Conservation (phyloP, 805 yeast genomes). For the Kuraishia borneana region DNA sequence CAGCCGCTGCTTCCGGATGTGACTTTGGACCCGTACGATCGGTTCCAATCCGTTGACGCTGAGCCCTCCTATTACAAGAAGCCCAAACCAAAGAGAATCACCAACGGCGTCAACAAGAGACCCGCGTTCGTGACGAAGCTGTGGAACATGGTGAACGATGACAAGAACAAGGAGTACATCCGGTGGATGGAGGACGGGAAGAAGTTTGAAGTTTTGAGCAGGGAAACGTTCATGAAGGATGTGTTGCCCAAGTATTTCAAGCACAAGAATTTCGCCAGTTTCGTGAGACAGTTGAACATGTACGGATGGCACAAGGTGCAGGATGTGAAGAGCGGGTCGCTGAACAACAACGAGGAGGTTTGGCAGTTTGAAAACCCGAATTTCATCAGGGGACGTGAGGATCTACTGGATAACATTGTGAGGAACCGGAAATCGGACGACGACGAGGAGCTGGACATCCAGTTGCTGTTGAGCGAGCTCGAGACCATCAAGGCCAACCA, state of each 20-base stretch:
- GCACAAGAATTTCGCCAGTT: constrained; percentile 90
- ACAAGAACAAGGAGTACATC: constrained; percentile 55
- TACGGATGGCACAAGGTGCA: constrained; percentile 99
- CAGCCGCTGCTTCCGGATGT: too few species aligned
- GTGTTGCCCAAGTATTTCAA: constrained; percentile 89
- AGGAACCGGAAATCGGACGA: constrained; percentile 48
- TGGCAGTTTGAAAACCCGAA: constrained; percentile 84
- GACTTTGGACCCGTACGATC: neutral
- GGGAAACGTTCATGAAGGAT: constrained; percentile 75
- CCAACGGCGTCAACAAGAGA: constrained; percentile 34
- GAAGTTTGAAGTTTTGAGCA: constrained; percentile 72
- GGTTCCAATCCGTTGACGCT: neutral
- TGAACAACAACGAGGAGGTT: constrained; percentile 58
- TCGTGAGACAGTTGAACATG: constrained; percentile 95
- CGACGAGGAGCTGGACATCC: constrained; percentile 35
- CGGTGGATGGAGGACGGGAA: constrained; percentile 82
- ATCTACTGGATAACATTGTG: constrained; percentile 72
- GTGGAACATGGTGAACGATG: constrained; percentile 93
- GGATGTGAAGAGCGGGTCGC: constrained; percentile 72
- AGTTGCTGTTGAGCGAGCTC: constrained; percentile 53
- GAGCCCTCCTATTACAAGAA: constrained; percentile 3
- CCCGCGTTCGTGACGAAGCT: constrained; percentile 91
- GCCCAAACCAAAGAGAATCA: constrained; percentile 6
- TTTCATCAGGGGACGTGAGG: constrained; percentile 71
- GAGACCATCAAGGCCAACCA: constrained; percentile 73